Base-by-base conservation (phyloP, 78 protist species). In the slime mould (Dictyostelium discoideum) region DNA sequence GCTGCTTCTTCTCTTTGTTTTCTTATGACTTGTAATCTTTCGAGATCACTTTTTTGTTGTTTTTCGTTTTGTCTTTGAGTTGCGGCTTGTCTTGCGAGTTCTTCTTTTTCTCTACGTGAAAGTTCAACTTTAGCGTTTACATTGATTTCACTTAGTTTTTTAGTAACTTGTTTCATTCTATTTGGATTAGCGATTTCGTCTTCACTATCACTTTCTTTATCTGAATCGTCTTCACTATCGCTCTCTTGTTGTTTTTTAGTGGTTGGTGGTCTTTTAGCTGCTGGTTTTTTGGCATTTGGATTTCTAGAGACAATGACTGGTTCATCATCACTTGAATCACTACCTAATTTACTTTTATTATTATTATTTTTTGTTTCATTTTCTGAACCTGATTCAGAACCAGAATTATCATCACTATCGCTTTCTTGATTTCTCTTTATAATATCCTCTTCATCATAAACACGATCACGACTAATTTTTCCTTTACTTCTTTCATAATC, bases 1-100 rank as follows among this genome's bases (percentile, higher is more conserved):
- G 87, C 87, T 5, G 94, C 94, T 72, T 90, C 94, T 82, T 90
- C 94, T 90, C 94, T 90, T 90, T 90, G 94, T 72, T 90, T 69
- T 90, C 94, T 90, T 14, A 90, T 78, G 44, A 90, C 7, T 73
- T 81, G 63, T 29, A 90, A 67, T 82, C 94, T 80, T 81, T 90
- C 94, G 2, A 82, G 37, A 72, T 90, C 94, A 32, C 87, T 86
- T 7, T 65, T 82, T 82, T 80, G 88, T 82, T 90, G 94, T 82
- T 82, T 80, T 24, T 18, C 82, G 11, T 37, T 54, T 48, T 50
- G 54, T 72, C 42, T 90, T 73, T 67, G 84, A 14, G 22, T 29
- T 24, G 72, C 67, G 8, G 50, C 72, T 90, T 90, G 94, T 72
- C 81, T 90, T 20, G 83, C 84, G 26, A 90, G 13, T 60, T 90